Percentiles rank a stretch among this genome's conserved stretches.
These are phyloP conservation scores for Arachnomyces sp. DNA, from an alignment of 2,329 filamentous ascomycete genomes.

Conservation along the genomic window DNA sequence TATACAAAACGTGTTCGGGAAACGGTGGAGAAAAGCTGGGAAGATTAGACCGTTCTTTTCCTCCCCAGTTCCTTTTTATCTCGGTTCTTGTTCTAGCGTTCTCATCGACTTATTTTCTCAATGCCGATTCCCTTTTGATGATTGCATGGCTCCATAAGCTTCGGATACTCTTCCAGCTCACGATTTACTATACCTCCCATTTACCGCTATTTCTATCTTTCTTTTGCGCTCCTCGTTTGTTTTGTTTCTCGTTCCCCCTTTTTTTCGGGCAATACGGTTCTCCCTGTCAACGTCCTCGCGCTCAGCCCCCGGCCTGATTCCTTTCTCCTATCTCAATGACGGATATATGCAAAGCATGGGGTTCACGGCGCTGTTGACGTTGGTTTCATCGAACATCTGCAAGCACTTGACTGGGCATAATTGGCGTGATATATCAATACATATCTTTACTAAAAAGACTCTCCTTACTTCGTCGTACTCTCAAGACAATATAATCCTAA, in stretches of 20 bases:
- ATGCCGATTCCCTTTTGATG: too few species aligned
- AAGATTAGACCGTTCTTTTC: constrained; percentile 60
- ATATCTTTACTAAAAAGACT: constrained; percentile 12
- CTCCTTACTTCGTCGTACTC: too few species aligned
- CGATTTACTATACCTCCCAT: too few species aligned
- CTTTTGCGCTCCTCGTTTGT: not conserved
- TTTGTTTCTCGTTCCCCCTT: not conserved
- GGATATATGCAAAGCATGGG: constrained; percentile 32
- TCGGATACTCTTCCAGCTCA: too few species aligned
- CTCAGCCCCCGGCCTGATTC: constrained; percentile 6
- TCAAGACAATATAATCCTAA: too few species aligned
- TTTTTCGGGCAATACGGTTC: constrained; percentile 2
- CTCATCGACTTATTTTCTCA: too few species aligned
- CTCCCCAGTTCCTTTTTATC: not conserved
- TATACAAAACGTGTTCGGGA: constrained; percentile 92
- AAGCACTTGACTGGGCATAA: too few species aligned
- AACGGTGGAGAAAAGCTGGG: constrained; percentile 99
- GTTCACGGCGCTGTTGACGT: constrained; percentile 33
- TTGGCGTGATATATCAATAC: constrained; percentile 11
- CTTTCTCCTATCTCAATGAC: constrained; percentile 14
- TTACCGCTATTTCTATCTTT: not conserved
- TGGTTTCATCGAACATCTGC: constrained; percentile 3
- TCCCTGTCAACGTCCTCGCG: not conserved
- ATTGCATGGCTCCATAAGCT: too few species aligned
- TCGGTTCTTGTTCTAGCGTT: constrained; percentile 4